These are phyloP conservation scores for Coemansia sp. DNA, from an alignment of 192 early-diverging fungal genomes.

Conservation along the genomic window DNA sequence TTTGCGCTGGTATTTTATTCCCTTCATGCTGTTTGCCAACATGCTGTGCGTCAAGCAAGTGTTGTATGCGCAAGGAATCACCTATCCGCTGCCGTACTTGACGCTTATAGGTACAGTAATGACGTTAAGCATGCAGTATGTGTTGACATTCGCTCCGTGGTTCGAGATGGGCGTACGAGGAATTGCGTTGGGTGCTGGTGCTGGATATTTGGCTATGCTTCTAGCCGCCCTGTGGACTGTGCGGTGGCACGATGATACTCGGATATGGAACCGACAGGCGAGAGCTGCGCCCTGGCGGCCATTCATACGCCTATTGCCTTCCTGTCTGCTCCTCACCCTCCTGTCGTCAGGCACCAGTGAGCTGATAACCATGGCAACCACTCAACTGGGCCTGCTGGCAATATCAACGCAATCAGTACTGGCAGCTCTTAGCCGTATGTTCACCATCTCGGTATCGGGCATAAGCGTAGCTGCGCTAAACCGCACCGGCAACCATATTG, in stretches of 20 bases:
- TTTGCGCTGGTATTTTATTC: conserved; percentile 50
- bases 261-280: conserved; percentile 25
- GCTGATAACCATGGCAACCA: conserved; percentile 69
- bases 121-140: conserved; percentile 36
- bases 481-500: conserved; percentile 76
- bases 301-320: conserved; percentile 28
- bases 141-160: conserved; percentile 44
- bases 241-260: conserved; percentile 14
- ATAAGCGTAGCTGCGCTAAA: conserved; percentile 79
- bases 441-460: conserved; percentile 67
- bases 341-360: conserved; percentile 59
- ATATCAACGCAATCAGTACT: conserved; percentile 80
- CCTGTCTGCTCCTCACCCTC: conserved; percentile 28
- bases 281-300: conserved; percentile 40
- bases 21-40: conserved; percentile 41
- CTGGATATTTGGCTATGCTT: conserved; percentile 62
- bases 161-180: conserved; percentile 64
- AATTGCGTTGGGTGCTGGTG: conserved; percentile 62
- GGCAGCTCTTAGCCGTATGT: conserved; percentile 65
- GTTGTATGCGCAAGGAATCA: conserved; percentile 48
- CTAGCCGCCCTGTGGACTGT: conserved; percentile 56
- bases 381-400: conserved; percentile 68
- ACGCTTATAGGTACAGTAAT: conserved; percentile 33
- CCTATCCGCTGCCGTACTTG: conserved; percentile 43
- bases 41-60: conserved; percentile 31